Base-by-base conservation (phyloP, 2,329 filamentous ascomycete species). In the Monilinia aucupariae region DNA sequence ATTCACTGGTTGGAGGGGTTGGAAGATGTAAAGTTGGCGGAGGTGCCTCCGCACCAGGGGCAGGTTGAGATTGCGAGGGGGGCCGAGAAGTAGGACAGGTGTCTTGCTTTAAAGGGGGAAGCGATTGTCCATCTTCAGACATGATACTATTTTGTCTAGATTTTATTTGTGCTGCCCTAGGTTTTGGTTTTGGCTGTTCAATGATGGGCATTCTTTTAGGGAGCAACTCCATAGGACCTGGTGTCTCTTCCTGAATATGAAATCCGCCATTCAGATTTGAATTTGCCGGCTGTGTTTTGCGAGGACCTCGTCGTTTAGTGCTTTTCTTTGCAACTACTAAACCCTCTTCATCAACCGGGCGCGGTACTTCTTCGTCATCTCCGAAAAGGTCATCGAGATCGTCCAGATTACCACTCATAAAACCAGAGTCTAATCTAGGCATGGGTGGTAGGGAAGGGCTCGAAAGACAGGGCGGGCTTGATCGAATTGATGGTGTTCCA, bases 391-490 rank as follows among this genome's bases (percentile, higher is more conserved):
- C 54, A 5, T 47, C 54, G 2, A 58, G 30, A 6, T 72, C 71
- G 20, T 74, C 71, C 13, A 88, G 74, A 8, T 85, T 83, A n/a
- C 88, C 89, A 72, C 90, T 94, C 83, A 92, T 90, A 71, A 96
- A 96, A 1, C 90, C 90, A 17, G 90, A 92, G 72, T 96, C 91
- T 22, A 78, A 78, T 32, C 76, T 71, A 9, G 81, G 80, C 67
- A 87, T 80, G 6, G 82, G 81, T 59, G 86, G 85, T 32, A 86
- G 74, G 27, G 81, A 77, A 0, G 79, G 82, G 79, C 87, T 86
- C 0, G 84, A 83, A 9, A 85, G 85, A 56, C 92, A 80, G 50
- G 85, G 82, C 2, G 93, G 94, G 72, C 93, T 97, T 2, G 92
- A 96, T 32, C 87, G 85, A 34, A 85, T 84, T 5, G 88, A 86